Evolutionary conservation across 2,329 filamentous ascomycete genomes (phyloP), one percentile per base, ranked within the genome.

Genomic region (Pseudonectria buxi): DNA sequence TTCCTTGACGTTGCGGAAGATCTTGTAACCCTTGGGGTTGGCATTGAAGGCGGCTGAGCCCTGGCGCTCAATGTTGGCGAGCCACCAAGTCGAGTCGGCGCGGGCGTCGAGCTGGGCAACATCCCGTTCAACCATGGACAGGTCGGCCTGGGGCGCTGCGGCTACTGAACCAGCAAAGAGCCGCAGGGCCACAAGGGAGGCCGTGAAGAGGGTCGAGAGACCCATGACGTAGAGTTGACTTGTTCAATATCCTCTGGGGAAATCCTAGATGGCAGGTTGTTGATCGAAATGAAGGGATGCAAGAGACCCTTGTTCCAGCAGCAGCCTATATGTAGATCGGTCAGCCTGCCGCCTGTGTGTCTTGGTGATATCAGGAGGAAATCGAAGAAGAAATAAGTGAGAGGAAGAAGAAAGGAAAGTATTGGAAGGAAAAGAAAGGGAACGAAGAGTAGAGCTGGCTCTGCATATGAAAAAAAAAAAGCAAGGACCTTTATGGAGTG

Each of bases 1-100:
- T 51, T 86, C 81, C 62, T 75, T 78, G 31, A 89, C 83, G 50
- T 87, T 87, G 49, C 84, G 80, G 63, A 78, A 88, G 45, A 89
- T 67, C 58, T 84, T 72, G 71, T 86, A 92, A 53, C 63, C 61
- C 24, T 57, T 56, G 42, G 75, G 61, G 18, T 50, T 41, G 22
- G 16, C 35, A 15, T 44, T 46, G 54, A 81, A 94, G 22, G 83
- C 76, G 28, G 80, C 72, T 2, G 64, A 62, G 38, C 86, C 87
- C 49, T 86, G 76, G 27, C 82, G 81, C 50, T 78, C 56, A 53
- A 92, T 81, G 43, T 68, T 68, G 25, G 75, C 70, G 37, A 92
- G 60, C 86, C 86, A 94, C 71, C 83, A 92, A 52, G 61, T 64
- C 5, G 72, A 70, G 24, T 53, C 46, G 13, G 57, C 51, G 14